Evolutionary conservation across 768 basidiomycete species (phyloP), one percentile per base, ranked within the genome.

Genomic region (Pulveroboletus sp.): DNA sequence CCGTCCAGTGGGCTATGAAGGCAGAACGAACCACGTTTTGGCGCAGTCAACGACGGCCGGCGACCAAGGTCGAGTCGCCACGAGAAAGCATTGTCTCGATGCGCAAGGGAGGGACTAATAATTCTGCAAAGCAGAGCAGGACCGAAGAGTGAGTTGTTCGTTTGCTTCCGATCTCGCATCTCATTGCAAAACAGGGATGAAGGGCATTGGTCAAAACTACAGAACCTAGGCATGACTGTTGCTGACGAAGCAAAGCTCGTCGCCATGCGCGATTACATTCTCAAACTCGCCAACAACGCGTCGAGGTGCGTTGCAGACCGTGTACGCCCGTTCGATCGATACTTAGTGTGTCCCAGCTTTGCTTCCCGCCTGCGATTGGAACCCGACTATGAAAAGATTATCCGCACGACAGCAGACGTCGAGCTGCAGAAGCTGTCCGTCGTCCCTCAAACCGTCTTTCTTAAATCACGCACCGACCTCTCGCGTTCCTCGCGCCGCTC

Each of bases 391-490:
- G 84, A 83, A 17, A 78, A 77, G 57, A 78, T 75, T 49, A 72
- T 90, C 20, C 85, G 81, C 62, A 73, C 80, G 5, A 78, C 75
- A 9, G 80, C 79, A 17, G 80, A 85, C 41, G 75, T 92, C 29
- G 87, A 91, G 50, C 76, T 99, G 34, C 87, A 87, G 58, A 92
- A 90, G 59, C 81, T 97, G 4, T 86, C 87, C 1, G 86, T 94
- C 5, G 88, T 94, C 0, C 92, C 93, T 12, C 91, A 90, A 50
- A 97, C 92, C 0, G 84, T 97, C 17, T 97, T 97, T 67, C 72
- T 97, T 56, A 89, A 79, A 58, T 62, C 78, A 23, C 52, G 53
- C 17, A 62, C 71, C 6, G 81, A 84, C 6, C 45, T 67, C 11
- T 48, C 67, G 9, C 59, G 57, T 36, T 62, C 70, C 13, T 73